These are phyloP conservation scores for Biscutella laevigata DNA, from an alignment of 441 rosid genomes.

Conservation along the genomic window DNA sequence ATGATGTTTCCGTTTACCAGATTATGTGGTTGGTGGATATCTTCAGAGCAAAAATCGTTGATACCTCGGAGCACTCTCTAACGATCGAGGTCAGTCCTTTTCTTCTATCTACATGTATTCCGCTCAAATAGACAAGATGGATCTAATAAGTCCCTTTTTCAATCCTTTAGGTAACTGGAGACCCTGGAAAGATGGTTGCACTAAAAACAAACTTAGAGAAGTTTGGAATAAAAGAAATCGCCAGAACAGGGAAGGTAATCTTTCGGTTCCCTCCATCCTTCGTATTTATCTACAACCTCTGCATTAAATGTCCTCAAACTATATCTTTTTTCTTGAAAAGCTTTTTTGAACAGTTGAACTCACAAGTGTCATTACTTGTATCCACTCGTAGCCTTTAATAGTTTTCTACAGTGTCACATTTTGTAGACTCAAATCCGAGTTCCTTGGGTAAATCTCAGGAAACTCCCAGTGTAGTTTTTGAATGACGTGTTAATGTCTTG, in stretches of 20 bases:
- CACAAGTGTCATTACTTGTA: slow-evolving; percentile 19
- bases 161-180: slow-evolving; percentile 68
- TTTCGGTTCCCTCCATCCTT: not conserved
- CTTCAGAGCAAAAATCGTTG: slow-evolving; percentile 86
- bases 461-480: not conserved
- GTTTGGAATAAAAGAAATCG: slow-evolving; percentile 89
- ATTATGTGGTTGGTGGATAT: slow-evolving; percentile 87
- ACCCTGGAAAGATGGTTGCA: slow-evolving; percentile 91
- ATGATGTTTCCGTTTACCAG: slow-evolving; percentile 31
- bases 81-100: slow-evolving; percentile 61
- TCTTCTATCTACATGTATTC: not conserved
- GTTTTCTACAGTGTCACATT: slow-evolving; percentile 1
- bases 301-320: not conserved
- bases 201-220: slow-evolving; percentile 62
- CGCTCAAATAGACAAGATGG: slow-evolving; percentile 6
- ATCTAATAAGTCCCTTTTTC: not conserved
- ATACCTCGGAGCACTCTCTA: slow-evolving; percentile 61
- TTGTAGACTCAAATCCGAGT: not conserved
- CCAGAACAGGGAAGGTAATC: slow-evolving; percentile 42
- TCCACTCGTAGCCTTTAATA: slow-evolving; percentile 13
- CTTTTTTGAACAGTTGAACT: slow-evolving; percentile 10
- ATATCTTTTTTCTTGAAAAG: slow-evolving; percentile 2
- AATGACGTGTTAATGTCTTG: not conserved
- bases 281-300: slow-evolving; percentile 8
- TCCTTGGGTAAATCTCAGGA: not conserved